These are phyloP conservation scores for Verticillium nubilum DNA, from an alignment of 2,329 filamentous ascomycete genomes.

Conservation along the genomic window DNA sequence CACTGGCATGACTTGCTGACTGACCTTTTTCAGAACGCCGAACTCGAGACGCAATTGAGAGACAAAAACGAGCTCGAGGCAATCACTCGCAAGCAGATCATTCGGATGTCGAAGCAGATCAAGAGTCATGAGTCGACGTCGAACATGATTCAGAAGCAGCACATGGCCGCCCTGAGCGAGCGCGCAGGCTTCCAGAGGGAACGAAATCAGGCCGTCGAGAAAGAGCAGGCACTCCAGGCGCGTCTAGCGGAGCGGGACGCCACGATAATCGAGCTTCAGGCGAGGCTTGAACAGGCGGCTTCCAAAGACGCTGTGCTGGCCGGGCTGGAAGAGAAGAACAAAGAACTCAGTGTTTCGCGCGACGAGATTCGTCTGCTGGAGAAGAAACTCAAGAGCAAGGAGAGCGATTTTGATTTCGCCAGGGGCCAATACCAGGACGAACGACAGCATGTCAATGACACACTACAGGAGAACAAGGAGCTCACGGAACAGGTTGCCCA, in stretches of 20 bases:
- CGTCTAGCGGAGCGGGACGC: constrained; percentile 30
- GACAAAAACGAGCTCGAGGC: constrained; percentile 19
- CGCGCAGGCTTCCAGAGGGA: constrained; percentile 42
- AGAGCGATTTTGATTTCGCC: constrained; percentile 50
- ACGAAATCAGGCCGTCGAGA: constrained; percentile 33
- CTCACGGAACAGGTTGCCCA: constrained; percentile 35
- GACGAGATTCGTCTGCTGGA: constrained; percentile 31
- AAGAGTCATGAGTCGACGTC: constrained; percentile 40
- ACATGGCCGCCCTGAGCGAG: constrained; percentile 45
- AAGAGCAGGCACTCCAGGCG: constrained; percentile 30
- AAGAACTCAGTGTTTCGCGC: constrained; percentile 34
- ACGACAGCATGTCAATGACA: constrained; percentile 38
- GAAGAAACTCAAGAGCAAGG: constrained; percentile 26
- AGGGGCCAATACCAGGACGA: constrained; percentile 55
- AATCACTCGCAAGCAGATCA: constrained; percentile 10
- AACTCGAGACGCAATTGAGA: constrained; percentile 28
- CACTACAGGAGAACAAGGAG: constrained; percentile 39
- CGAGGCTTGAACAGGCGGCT: constrained; percentile 28
- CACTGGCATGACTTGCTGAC: neutral
- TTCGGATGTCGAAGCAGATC: constrained; percentile 25
- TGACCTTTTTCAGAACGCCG: neutral
- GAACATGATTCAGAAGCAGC: constrained; percentile 37
- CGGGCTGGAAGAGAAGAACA: constrained; percentile 16
- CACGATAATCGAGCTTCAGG: constrained; percentile 30
- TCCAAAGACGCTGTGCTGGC: constrained; percentile 31